Evolutionary conservation across 2,329 filamentous ascomycete genomes (phyloP), one percentile per base, ranked within the genome.

Genomic region (Acrodontium crateriforme): DNA sequence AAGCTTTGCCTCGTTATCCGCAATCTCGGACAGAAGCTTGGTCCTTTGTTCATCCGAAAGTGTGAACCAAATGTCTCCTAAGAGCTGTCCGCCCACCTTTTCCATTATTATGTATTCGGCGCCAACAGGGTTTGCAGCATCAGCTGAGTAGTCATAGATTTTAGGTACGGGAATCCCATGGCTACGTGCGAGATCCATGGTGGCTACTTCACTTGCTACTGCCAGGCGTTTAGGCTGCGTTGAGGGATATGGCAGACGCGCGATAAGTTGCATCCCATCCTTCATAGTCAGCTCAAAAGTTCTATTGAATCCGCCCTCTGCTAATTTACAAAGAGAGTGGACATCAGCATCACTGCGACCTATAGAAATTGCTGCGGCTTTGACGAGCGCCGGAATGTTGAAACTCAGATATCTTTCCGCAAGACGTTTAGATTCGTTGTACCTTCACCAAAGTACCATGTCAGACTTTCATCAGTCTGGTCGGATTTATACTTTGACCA

Each of bases 141-240:
- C 22, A 4, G 19, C 7, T 3, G 36, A 37, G 20, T 45, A 45
- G 5, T 16, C 37, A 15, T 33, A 38, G 3, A 47, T 32, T 9
- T 11, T 25, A 3, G 42, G 45, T 6, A 32, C 27, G 16, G 42
- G 44, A 4, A 49, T 21, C 10, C 35, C 33, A 18, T 40, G 31
- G 5, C 18, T 12, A 4, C 38, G 28, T 22, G 44, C 32, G 9
- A 38, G 32, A 12, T 38, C 34, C 38, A 49, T 42, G 2, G 45
- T 49, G 4, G 46, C 45, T 6, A 45, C 44, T 22, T 46, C 46
- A 31, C 42, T 48, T 3, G 45, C 41, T 6, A 36, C 35, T 2
- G 37, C 28, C 3, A 45, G 35, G 2, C 13, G 3, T 18, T 29
- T 38, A 11, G 39, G 44, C 16, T 41, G 25, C 5, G 34, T 40